Evolutionary conservation across 345 rosid genomes (phyloP).

Genomic region (Boechera stricta): DNA sequence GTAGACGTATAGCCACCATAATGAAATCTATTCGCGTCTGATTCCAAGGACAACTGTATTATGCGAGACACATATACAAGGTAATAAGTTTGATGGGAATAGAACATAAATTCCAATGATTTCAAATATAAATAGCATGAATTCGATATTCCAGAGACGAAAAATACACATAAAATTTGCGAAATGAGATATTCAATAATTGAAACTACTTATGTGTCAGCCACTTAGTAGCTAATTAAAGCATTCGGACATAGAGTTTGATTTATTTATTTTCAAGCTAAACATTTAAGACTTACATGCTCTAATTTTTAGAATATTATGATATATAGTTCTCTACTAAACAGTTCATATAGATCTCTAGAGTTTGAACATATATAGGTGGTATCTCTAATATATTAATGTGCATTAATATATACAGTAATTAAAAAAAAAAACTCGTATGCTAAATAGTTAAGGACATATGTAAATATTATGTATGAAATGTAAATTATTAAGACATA

Average conservation of each 20-base stretch:
- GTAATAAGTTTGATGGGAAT: background rate
- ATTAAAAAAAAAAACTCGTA: background rate
- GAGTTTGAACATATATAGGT: background rate
- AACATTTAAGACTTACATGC: background rate
- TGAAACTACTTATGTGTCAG: background rate
- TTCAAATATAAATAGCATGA: background rate
- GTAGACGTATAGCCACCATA: conserved; percentile 18
- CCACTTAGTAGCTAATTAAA: background rate
- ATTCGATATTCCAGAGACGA: background rate
- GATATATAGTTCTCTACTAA: background rate
- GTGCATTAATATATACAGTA: too few species aligned
- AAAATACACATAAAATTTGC: background rate
- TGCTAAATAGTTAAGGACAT: background rate
- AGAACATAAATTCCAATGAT: background rate
- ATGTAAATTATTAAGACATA: background rate
- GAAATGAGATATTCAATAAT: background rate
- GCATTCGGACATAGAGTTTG: background rate
- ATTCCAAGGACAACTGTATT: background rate
- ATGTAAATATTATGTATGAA: background rate
- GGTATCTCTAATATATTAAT: background rate
- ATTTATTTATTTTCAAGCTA: background rate
- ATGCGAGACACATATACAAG: background rate
- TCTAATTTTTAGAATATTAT: background rate
- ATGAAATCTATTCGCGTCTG: background rate
- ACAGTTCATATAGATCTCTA: background rate